Conservation (phyloP, 1,139 yeast species). For the Waltiozyma sp. region DNA sequence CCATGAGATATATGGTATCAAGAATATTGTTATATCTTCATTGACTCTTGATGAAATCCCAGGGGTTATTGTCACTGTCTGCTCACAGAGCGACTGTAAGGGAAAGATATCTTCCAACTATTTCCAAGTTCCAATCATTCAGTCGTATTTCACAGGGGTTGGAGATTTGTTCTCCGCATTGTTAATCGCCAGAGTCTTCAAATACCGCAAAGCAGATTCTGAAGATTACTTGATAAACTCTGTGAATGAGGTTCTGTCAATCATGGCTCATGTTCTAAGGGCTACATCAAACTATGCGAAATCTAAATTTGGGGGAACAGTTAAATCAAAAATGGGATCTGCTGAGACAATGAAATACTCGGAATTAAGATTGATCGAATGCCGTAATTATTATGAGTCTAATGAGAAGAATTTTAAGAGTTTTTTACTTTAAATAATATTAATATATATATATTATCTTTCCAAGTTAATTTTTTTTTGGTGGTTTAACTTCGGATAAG, state of each 20-base stretch:
- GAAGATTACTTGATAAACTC: conserved; percentile 7
- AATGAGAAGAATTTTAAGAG: conserved; percentile 9
- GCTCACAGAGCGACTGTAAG: conserved; percentile 6
- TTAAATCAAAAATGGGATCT: conserved; percentile 26
- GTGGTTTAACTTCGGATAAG: too few relatives aligned
- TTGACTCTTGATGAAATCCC: conserved; percentile 13
- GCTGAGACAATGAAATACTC: conserved; percentile 28
- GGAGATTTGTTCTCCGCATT: conserved; percentile 63
- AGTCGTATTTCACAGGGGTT: conserved; percentile 64
- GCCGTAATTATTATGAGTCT: conserved; percentile 19
- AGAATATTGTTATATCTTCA: conserved; percentile 40
- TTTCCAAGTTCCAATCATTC: conserved; percentile 41
- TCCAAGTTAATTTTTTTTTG: too few relatives aligned
- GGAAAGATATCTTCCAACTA: conserved; percentile 7
- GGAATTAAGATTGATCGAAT: conserved; percentile 27
- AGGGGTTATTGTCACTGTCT: conserved; percentile 7
- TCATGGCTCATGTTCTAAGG: conserved; percentile 16
- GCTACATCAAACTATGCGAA: conserved; percentile 15
- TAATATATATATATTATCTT: too few relatives aligned
- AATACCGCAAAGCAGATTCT: conserved; percentile 2
- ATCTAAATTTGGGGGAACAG: conserved; percentile 16
- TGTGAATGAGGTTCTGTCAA: conserved; percentile 15
- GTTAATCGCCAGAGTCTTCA: conserved; percentile 36
- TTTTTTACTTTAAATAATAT: not conserved
- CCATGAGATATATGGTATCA: conserved; percentile 30